Evolutionary conservation across 345 rosid genomes (phyloP).

Genomic region (Bretschneidera sinensis): DNA sequence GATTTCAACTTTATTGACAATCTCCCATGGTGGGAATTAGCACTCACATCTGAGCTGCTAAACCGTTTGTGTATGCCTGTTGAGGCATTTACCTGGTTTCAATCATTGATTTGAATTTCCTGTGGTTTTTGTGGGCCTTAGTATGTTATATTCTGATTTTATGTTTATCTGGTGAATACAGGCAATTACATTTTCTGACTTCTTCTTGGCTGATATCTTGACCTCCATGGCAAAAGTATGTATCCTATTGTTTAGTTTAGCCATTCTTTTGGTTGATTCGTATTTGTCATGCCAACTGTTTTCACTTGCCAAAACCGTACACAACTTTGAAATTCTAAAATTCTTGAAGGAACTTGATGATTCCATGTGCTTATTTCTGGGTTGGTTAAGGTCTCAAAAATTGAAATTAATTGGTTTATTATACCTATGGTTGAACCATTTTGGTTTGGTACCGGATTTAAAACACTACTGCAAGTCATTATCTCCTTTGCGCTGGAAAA

Average conservation of each 20-base stretch:
- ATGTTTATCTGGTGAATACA: slow-evolving; percentile 26
- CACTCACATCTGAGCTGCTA: too few species aligned
- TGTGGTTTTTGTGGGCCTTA: background rate
- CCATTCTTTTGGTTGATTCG: background rate
- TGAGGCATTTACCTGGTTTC: background rate
- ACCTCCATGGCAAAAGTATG: slow-evolving; percentile 95
- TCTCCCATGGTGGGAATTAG: too few species aligned
- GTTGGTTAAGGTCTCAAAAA: background rate
- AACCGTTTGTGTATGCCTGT: background rate
- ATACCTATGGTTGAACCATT: background rate
- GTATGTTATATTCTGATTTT: slow-evolving; percentile 3
- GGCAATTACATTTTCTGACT: slow-evolving; percentile 86
- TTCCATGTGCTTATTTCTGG: background rate
- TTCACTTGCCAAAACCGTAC: background rate
- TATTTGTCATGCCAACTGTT: background rate
- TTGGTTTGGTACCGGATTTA: background rate
- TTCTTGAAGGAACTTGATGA: background rate
- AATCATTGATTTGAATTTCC: slow-evolving; percentile 3
- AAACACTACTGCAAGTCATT: background rate
- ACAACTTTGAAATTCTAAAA: background rate
- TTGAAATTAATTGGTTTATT: too few species aligned
- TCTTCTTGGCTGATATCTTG: slow-evolving; percentile 88
- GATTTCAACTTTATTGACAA: too few species aligned
- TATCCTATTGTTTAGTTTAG: background rate
- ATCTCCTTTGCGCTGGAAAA: background rate